A percentile compares a stretch with the other conserved stretches of the same genome.
Conservation (phyloP, 2,329 filamentous ascomycete species). For the Aspergillus sp. region DNA sequence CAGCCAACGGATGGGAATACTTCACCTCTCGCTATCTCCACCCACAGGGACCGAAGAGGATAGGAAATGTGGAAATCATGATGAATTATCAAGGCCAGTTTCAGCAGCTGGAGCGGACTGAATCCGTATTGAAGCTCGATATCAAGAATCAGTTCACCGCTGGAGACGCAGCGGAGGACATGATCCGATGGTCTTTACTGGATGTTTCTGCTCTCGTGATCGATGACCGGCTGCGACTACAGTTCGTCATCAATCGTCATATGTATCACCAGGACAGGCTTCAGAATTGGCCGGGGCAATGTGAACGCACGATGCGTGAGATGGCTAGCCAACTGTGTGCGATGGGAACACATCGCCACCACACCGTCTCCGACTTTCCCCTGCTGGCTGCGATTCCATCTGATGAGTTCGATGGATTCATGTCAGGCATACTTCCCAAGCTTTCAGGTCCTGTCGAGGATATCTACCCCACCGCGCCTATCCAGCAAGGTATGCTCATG, state of each 20-base stretch:
- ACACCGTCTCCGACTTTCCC: neutral
- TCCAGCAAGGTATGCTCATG: neutral
- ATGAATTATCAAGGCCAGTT: neutral
- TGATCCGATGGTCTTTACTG: no score
- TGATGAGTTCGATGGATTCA: neutral
- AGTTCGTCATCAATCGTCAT: no score
- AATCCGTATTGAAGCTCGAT: no score
- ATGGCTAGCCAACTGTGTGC: neutral
- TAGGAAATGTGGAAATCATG: neutral
- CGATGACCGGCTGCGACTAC: no score
- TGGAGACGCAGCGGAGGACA: no score
- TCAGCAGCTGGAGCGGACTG: neutral
- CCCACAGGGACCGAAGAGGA: neutral
- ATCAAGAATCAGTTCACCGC: no score
- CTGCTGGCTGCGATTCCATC: neutral
- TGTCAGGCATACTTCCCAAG: no score
- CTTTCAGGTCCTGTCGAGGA: neutral
- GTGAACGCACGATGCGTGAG: neutral
- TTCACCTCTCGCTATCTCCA: neutral
- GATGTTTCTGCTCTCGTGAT: no score
- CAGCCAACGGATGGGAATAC: constrained; percentile 1
- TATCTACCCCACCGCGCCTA: neutral
- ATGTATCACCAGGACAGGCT: no score
- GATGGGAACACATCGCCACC: neutral
- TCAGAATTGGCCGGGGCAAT: neutral